Conservation (phyloP, 163 green algal species). For the Prototheca wickerhamii region DNA sequence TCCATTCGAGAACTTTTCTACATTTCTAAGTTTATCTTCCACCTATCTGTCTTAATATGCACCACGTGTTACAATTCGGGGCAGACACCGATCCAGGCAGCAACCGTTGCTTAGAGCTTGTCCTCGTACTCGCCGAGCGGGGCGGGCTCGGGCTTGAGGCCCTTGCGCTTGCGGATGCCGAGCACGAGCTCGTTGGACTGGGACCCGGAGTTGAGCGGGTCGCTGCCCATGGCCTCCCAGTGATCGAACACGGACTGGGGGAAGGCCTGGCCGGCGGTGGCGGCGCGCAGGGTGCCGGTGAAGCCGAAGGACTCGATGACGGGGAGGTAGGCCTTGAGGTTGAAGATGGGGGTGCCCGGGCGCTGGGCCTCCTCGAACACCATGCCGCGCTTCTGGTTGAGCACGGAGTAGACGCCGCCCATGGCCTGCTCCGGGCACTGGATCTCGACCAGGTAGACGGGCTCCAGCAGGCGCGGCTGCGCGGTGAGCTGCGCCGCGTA, state of each 20-base stretch:
- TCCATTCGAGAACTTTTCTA: not conserved
- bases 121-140: conserved; percentile 94
- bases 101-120: conserved; percentile 71
- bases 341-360: conserved; percentile 97
- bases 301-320: conserved; percentile 99
- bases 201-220: conserved; percentile 71
- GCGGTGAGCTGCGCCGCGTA: conserved; percentile 91
- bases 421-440: conserved; percentile 92
- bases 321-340: conserved; percentile 98
- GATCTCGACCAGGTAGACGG: conserved; percentile 99
- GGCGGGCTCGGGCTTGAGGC: conserved; percentile 76
- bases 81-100: not conserved
- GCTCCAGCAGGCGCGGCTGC: conserved; percentile 84
- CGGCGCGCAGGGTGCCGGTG: conserved; percentile 83
- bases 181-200: conserved; percentile 72
- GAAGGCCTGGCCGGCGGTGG: conserved; percentile 97
- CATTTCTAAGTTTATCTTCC: not conserved
- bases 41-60: not conserved
- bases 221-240: conserved; percentile 84
- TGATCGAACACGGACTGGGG: conserved; percentile 98
- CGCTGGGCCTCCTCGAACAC: conserved; percentile 98
- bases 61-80: not conserved
- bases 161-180: conserved; percentile 96
- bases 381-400: conserved; percentile 98
- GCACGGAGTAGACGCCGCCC: conserved; percentile 93